Evolutionary conservation across 257 asterid species (phyloP).

Genomic region (Striga asiatica): DNA sequence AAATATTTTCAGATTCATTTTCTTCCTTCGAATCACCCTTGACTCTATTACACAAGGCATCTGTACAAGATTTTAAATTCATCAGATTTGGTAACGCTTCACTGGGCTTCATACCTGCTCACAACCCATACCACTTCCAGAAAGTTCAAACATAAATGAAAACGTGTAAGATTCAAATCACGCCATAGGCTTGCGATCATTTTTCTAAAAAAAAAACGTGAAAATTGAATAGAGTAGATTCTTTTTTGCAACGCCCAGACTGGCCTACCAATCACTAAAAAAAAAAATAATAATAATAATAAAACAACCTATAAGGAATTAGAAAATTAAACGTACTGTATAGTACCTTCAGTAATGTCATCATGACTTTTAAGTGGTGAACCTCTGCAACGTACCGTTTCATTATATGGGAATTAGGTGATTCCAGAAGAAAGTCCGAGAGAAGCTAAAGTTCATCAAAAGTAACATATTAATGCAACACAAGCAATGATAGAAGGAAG

Average conservation of each 20-base stretch:
- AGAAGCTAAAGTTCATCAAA: conserved; percentile 59
- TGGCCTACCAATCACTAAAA: not conserved
- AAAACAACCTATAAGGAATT: conserved; percentile 6
- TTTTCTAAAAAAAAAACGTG: not conserved
- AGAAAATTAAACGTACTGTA: conserved; percentile 13
- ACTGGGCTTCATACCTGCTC: not conserved
- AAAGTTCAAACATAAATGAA: not conserved
- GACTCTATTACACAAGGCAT: too few relatives aligned
- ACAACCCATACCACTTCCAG: not conserved
- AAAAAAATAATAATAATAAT: not conserved
- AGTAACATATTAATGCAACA: conserved; percentile 24
- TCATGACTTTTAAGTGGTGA: conserved; percentile 79
- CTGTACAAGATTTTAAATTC: not conserved
- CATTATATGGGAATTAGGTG: conserved; percentile 86
- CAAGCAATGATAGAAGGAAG: conserved; percentile 15
- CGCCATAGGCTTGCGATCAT: conserved; percentile 1
- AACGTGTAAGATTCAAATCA: conserved; percentile 9
- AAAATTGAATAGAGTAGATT: not conserved
- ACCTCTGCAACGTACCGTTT: conserved; percentile 82
- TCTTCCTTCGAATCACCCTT: too few relatives aligned
- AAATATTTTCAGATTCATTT: too few relatives aligned
- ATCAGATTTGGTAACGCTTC: not conserved
- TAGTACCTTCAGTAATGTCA: conserved; percentile 80
- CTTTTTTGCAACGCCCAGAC: not conserved
- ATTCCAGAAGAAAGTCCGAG: conserved; percentile 84